Percentiles rank a stretch among this genome's conserved stretches.
Conservation (phyloP, 106 monocot genomes). For the Allium cepa region DNA sequence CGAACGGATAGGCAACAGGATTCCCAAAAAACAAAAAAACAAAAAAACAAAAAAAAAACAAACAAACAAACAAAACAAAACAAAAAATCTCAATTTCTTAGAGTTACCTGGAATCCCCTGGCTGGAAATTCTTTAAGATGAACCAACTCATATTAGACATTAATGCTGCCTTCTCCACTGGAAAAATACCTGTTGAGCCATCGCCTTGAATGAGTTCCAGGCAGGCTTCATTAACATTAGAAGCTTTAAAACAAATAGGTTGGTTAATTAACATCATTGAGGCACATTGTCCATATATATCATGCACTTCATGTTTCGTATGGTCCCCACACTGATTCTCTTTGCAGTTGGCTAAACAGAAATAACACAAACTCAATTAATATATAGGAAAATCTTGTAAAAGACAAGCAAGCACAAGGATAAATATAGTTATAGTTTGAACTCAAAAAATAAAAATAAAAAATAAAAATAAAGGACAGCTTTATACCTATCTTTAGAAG, state of each 20-base stretch:
- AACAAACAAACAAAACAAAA: too few species aligned
- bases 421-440: not conserved
- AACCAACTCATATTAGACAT: constrained; percentile 60
- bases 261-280: constrained; percentile 33
- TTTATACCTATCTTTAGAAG: constrained; percentile 53
- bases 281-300: constrained; percentile 55
- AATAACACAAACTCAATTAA: constrained; percentile 5
- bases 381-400: too few species aligned
- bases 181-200: constrained; percentile 28
- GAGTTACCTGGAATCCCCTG: constrained; percentile 33
- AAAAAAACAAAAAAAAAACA: too few species aligned
- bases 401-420: not conserved
- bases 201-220: constrained; percentile 45
- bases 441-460: not conserved
- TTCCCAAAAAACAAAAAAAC: too few species aligned
- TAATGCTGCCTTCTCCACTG: constrained; percentile 54
- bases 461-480: not conserved
- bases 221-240: constrained; percentile 5
- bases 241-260: constrained; percentile 7
- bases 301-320: constrained; percentile 55
- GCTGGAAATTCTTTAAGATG: constrained; percentile 41
- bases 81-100: not conserved
- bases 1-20: too few species aligned
- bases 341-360: constrained; percentile 48
- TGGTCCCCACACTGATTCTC: constrained; percentile 16